Base-by-base conservation (phyloP, 169 alveolate species). In the Plasmodium fragile region DNA sequence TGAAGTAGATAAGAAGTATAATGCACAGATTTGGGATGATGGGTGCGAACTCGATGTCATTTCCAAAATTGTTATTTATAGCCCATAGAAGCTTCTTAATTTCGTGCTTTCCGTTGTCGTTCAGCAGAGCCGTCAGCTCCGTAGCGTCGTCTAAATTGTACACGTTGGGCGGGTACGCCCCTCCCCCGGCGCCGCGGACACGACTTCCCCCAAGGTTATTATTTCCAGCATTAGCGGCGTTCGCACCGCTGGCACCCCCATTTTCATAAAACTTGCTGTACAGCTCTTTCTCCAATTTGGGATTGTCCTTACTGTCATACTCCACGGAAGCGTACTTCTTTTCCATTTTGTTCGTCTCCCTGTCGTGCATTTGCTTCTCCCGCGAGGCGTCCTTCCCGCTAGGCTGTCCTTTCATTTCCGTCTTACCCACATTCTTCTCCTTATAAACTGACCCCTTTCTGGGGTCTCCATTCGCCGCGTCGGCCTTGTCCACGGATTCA, bases 21-120 rank as follows among this genome's bases (percentile, higher is more conserved):
- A 96, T 95, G 45, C 97, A 96, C 69, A 96, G 92, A 72, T 96
- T 93, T 5, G 97, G 97, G 1, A 96, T 95, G 30, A 96, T 82
- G 6, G 97, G 97, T 16, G 95, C 84, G 93, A 94, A 96, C 92
- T 96, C 97, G 25, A 96, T 81, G 84, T 95, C 95, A 32, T 96
- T 79, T n/a, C 97, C 95, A 72, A 94, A 96, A 22, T 89, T 89
- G 28, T 95, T 93, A 70, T 96, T 96, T 13, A 96, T 92, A 49
- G 96, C 94, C 97, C 97, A 96, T 52, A 96, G 70, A 3, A 96
- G 90, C 39, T 96, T 95, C 87, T 92, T 96, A 28, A 96, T 96
- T 81, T 96, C 97, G 82, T 89, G 84, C 36, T 93, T 91, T 11
- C 97, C 97, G 30, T 83, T 73, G 32, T 92, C 94, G 49, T 96